phyloP scores from a whole-genome alignment of 108 stramenopile genomes.

The Skeletonema potamos region DNA sequence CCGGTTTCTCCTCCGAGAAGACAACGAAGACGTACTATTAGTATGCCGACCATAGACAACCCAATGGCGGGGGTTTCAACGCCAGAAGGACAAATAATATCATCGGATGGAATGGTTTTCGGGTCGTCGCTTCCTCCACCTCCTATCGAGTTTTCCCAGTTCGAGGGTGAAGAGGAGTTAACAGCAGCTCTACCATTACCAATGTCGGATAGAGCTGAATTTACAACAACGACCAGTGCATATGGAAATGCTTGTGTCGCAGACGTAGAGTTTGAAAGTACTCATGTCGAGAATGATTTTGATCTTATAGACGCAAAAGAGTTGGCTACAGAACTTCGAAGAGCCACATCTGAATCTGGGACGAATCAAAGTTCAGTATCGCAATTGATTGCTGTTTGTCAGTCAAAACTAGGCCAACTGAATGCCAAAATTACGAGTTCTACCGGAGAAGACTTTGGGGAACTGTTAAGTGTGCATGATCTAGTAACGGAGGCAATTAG shows the following conservation, averaged over 20 bases:
- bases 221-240: too few relatives aligned
- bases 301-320: neutral
- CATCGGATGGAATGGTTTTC: neutral
- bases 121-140: neutral
- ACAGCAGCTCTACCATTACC: neutral
- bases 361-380: neutral
- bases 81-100: neutral
- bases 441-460: neutral
- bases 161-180: neutral
- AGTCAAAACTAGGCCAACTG: neutral
- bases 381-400: neutral
- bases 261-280: neutral
- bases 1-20: too few relatives aligned
- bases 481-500: neutral
- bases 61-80: too few relatives aligned
- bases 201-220: neutral
- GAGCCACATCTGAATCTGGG: neutral
- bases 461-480: neutral
- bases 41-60: too few relatives aligned
- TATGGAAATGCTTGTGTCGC: too few relatives aligned
- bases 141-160: neutral
- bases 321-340: neutral
- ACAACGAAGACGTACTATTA: too few relatives aligned
- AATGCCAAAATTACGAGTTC: neutral
- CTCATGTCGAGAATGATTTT: neutral